A percentile compares a stretch with the other conserved stretches of the same genome.
These are phyloP conservation scores for Cephaloascus fragrans DNA, from an alignment of 805 yeast species.

Conservation along the genomic window DNA sequence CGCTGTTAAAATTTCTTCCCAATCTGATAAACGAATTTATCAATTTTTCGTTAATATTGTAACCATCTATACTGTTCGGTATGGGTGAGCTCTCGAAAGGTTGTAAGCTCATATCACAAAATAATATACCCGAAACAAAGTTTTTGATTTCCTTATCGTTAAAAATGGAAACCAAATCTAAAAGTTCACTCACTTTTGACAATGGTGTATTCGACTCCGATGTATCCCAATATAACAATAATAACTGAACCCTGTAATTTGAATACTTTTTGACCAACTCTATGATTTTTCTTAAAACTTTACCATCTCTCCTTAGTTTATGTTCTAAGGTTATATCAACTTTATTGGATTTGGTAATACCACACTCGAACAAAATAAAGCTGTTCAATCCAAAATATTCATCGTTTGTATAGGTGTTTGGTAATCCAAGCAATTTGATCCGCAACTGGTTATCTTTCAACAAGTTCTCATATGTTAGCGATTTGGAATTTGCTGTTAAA, in stretches of 20 bases:
- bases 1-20: background rate
- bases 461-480: slow-evolving; percentile 14
- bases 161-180: background rate
- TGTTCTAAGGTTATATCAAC: slow-evolving; percentile 9
- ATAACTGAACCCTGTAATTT: slow-evolving; percentile 25
- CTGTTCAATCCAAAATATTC: slow-evolving; percentile 28
- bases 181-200: background rate
- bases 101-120: background rate
- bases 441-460: slow-evolving; percentile 15
- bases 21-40: background rate
- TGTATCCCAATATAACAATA: slow-evolving; percentile 33
- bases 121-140: background rate
- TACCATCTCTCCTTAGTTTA: slow-evolving; percentile 27
- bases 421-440: slow-evolving; percentile 30
- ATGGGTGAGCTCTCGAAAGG: background rate
- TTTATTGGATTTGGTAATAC: slow-evolving; percentile 16
- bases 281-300: slow-evolving; percentile 22
- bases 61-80: background rate
- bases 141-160: background rate
- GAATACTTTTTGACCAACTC: slow-evolving; percentile 23
- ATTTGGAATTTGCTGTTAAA: slow-evolving; percentile 19
- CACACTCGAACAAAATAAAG: slow-evolving; percentile 43
- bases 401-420: slow-evolving; percentile 24
- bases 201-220: background rate
- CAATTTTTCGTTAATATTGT: background rate